Percentiles rank a stretch among this genome's conserved stretches.
Conservation (phyloP, 768 basidiomycete species). For the Tulasnella sp. region DNA sequence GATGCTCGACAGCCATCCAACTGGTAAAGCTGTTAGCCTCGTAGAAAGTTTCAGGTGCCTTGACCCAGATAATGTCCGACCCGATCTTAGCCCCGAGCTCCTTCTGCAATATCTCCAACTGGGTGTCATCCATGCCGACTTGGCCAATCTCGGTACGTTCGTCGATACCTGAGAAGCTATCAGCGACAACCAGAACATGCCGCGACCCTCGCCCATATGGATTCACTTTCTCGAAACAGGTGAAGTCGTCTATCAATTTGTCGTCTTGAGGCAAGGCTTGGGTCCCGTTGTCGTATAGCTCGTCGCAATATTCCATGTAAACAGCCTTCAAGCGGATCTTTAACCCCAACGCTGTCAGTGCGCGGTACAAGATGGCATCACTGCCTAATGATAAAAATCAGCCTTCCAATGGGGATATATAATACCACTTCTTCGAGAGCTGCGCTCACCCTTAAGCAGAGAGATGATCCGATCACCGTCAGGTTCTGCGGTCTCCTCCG, state of each 20-base stretch:
- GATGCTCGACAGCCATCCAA: neutral
- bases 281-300: no score
- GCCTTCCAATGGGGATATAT: neutral
- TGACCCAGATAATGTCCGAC: constrained; percentile 2
- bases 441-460: neutral
- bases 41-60: neutral
- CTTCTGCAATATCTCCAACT: neutral
- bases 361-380: no score
- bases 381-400: neutral
- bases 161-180: neutral
- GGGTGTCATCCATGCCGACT: neutral
- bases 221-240: neutral
- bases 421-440: neutral
- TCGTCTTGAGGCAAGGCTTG: neutral
- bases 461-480: neutral
- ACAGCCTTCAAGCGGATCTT: neutral
- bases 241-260: neutral
- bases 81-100: neutral
- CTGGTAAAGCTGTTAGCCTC: neutral
- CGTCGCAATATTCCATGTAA: neutral
- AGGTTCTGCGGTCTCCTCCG: neutral
- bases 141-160: neutral
- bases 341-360: neutral
- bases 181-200: neutral
- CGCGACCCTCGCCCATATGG: neutral